Evolutionary conservation across 2,329 filamentous ascomycete genomes (phyloP).

Genomic region (Meredithiella fracta): DNA sequence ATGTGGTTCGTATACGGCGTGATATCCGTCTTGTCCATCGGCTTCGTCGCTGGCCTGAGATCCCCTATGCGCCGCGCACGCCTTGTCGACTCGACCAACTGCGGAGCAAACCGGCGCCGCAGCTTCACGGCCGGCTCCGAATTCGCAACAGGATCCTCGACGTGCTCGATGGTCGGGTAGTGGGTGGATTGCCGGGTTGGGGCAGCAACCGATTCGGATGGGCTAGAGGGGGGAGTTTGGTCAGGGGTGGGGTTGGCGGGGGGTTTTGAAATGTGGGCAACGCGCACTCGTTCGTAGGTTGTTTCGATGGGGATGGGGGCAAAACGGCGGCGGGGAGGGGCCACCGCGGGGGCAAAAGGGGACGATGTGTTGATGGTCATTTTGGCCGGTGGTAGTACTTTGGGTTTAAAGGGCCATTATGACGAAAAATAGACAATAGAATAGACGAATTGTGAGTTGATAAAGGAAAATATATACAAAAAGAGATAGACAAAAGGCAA

Average conservation of each 20-base stretch:
- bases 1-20: conserved; percentile 47
- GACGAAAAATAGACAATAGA: background rate
- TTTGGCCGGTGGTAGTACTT: background rate
- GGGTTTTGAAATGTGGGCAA: no score
- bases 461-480: background rate
- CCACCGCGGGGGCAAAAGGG: background rate
- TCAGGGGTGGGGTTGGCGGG: conserved; percentile 25
- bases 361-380: background rate
- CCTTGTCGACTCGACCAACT: conserved; percentile 65
- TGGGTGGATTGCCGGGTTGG: background rate
- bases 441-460: background rate
- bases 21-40: conserved; percentile 56
- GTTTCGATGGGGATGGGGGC: conserved; percentile 58
- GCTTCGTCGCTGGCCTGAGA: conserved; percentile 41
- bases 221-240: background rate
- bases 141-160: conserved; percentile 1
- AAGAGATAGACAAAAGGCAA: background rate
- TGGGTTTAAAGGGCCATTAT: background rate
- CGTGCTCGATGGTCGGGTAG: conserved; percentile 4
- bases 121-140: background rate
- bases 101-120: conserved; percentile 49
- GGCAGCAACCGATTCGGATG: background rate
- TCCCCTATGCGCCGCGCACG: conserved; percentile 54
- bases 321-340: conserved; percentile 36
- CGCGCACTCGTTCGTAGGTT: conserved; percentile 42